phyloP scores from a whole-genome alignment of 345 rosid species.

The Salix viminalis region DNA sequence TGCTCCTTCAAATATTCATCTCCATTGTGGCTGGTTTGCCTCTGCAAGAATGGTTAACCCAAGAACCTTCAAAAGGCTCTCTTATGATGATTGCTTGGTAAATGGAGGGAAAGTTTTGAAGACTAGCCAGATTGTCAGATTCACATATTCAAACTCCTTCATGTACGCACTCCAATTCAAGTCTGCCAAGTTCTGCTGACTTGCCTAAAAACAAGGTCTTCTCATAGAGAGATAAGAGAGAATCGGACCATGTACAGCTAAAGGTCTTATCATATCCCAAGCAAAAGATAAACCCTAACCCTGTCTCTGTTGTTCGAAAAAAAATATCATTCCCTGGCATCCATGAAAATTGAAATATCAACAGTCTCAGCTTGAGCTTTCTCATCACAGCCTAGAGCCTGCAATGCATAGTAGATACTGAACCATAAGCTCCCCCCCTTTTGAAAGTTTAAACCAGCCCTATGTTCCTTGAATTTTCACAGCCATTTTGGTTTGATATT shows the following conservation, averaged over 20 bases:
- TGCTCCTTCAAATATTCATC: constrained; percentile 42
- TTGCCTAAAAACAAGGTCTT: background rate
- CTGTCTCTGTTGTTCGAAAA: background rate
- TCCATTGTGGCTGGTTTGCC: constrained; percentile 60
- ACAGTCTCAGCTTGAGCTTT: constrained; percentile 1
- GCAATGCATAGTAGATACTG: background rate
- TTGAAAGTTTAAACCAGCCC: background rate
- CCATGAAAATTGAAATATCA: background rate
- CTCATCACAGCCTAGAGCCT: background rate
- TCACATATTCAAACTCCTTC: constrained; percentile 57
- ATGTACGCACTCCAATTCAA: constrained; percentile 45
- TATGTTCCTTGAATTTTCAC: background rate
- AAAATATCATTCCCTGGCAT: too few species aligned
- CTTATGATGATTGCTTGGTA: constrained; percentile 55
- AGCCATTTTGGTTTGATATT: background rate
- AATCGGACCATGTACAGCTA: background rate
- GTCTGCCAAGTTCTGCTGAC: constrained; percentile 45
- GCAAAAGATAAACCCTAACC: background rate
- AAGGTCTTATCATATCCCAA: background rate
- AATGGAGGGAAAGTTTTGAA: constrained; percentile 45
- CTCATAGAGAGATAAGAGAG: background rate
- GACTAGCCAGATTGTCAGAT: constrained; percentile 39
- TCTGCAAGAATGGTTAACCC: constrained; percentile 51
- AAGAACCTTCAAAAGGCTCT: constrained; percentile 42
- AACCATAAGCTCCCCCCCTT: background rate